Percentiles rank a stretch among this genome's conserved stretches.
These are phyloP conservation scores for Pilatotrama ljubarskyi DNA, from an alignment of 768 basidiomycete species.

Conservation along the genomic window DNA sequence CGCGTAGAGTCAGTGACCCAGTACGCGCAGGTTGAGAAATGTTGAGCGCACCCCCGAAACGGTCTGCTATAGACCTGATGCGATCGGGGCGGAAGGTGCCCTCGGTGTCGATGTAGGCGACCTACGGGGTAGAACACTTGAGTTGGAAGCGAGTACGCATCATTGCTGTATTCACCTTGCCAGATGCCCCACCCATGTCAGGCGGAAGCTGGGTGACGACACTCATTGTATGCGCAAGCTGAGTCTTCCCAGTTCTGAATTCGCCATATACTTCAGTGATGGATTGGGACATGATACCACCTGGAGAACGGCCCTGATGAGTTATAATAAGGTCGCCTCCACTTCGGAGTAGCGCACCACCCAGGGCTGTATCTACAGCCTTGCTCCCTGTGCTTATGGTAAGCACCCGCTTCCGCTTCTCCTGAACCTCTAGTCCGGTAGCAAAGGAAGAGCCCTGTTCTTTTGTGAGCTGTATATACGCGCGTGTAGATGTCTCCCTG, in stretches of 20 bases:
- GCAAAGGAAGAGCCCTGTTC: slow-evolving; percentile 88
- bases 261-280: slow-evolving; percentile 98
- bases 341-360: slow-evolving; percentile 51
- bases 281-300: slow-evolving; percentile 89
- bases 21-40: no score
- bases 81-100: slow-evolving; percentile 96
- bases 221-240: slow-evolving; percentile 93
- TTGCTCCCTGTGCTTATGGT: slow-evolving; percentile 93
- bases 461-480: not conserved
- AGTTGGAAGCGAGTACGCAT: not conserved
- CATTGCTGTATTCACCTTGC: slow-evolving; percentile 55
- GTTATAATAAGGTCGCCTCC: not conserved
- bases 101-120: slow-evolving; percentile 92
- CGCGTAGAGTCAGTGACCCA: not conserved
- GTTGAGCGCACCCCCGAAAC: slow-evolving; percentile 59
- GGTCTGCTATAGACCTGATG: slow-evolving; percentile 85
- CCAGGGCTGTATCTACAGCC: slow-evolving; percentile 83
- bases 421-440: slow-evolving; percentile 89
- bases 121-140: slow-evolving; percentile 40
- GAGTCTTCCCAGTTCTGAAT: slow-evolving; percentile 94
- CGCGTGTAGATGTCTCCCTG: slow-evolving; percentile 7
- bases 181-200: slow-evolving; percentile 88
- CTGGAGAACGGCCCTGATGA: slow-evolving; percentile 38
- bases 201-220: slow-evolving; percentile 86
- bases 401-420: slow-evolving; percentile 77